Conservation (phyloP, 1,284 basidiomycete species). For the Ganoderma leucocontextum region DNA sequence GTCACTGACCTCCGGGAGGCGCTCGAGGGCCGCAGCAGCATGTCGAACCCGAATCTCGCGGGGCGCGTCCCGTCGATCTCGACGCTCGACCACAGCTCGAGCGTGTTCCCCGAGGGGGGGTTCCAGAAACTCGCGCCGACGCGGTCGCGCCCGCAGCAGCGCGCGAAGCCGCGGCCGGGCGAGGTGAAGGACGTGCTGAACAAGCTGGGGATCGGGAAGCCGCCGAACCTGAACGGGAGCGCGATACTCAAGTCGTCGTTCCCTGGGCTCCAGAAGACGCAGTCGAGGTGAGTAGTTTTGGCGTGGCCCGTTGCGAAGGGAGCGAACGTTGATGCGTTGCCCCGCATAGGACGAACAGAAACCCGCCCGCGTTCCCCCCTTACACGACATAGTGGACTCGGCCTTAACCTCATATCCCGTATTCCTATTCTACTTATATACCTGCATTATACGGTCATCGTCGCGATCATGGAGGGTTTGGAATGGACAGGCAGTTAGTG, state of each 20-base stretch:
- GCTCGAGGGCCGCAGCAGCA: slow-evolving; percentile 80
- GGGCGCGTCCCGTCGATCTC: slow-evolving; percentile 71
- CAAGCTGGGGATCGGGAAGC: slow-evolving; percentile 78
- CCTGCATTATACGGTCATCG: slow-evolving; percentile 1
- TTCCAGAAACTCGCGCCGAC: slow-evolving; percentile 51
- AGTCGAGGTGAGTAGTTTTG: slow-evolving; percentile 45
- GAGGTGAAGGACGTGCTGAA: slow-evolving; percentile 83
- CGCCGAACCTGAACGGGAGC: slow-evolving; percentile 52
- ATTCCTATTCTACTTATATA: slow-evolving; percentile 16
- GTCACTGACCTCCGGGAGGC: slow-evolving; percentile 89
- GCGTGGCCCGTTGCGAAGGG: background rate
- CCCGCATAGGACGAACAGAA: slow-evolving; percentile 8
- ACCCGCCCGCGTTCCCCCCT: slow-evolving; percentile 27
- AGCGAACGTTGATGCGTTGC: background rate
- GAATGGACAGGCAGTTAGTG: slow-evolving; percentile 8
- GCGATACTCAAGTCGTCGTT: slow-evolving; percentile 74
- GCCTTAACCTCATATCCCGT: background rate
- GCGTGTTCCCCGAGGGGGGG: slow-evolving; percentile 53
- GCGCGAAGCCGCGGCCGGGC: slow-evolving; percentile 59
- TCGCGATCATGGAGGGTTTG: slow-evolving; percentile 3
- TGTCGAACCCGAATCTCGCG: slow-evolving; percentile 75
- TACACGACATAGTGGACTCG: slow-evolving; percentile 18
- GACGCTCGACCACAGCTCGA: slow-evolving; percentile 73
- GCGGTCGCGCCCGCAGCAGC: slow-evolving; percentile 59
- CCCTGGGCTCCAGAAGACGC: slow-evolving; percentile 53